phyloP scores from a whole-genome alignment of 1,139 yeast species.

The Hyphopichia burtonii region DNA sequence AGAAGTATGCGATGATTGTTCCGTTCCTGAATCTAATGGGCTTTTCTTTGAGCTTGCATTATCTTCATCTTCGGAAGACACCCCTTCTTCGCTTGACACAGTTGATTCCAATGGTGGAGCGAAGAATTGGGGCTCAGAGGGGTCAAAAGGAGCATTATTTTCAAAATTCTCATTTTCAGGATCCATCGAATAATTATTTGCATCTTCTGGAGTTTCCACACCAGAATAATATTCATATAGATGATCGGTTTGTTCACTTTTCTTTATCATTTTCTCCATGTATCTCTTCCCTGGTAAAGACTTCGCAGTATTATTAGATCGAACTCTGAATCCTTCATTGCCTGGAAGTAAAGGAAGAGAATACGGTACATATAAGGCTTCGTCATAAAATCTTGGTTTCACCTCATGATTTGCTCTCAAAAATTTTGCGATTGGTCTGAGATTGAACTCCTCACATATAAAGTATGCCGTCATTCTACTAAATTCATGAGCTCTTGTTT shows the following conservation, averaged over 20 bases:
- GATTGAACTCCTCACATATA: slow-evolving; percentile 76
- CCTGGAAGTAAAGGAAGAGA: slow-evolving; percentile 87
- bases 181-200: slow-evolving; percentile 54
- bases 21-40: too few species aligned
- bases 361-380: slow-evolving; percentile 87
- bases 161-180: slow-evolving; percentile 43
- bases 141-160: slow-evolving; percentile 40
- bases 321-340: slow-evolving; percentile 76
- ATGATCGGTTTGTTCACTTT: slow-evolving; percentile 83
- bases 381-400: slow-evolving; percentile 84
- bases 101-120: slow-evolving; percentile 37
- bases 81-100: slow-evolving; percentile 7
- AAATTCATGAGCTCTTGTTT: slow-evolving; percentile 63
- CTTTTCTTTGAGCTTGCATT: slow-evolving; percentile 8
- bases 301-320: slow-evolving; percentile 72
- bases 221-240: slow-evolving; percentile 91
- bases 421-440: slow-evolving; percentile 63
- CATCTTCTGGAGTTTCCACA: slow-evolving; percentile 66
- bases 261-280: slow-evolving; percentile 77
- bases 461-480: slow-evolving; percentile 90
- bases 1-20: too few species aligned
- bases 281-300: slow-evolving; percentile 57
- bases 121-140: slow-evolving; percentile 50
- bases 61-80: slow-evolving; percentile 1
- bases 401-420: slow-evolving; percentile 72